Conservation (phyloP, 2,329 filamentous ascomycete genomes). For the Alternaria infectoria region DNA sequence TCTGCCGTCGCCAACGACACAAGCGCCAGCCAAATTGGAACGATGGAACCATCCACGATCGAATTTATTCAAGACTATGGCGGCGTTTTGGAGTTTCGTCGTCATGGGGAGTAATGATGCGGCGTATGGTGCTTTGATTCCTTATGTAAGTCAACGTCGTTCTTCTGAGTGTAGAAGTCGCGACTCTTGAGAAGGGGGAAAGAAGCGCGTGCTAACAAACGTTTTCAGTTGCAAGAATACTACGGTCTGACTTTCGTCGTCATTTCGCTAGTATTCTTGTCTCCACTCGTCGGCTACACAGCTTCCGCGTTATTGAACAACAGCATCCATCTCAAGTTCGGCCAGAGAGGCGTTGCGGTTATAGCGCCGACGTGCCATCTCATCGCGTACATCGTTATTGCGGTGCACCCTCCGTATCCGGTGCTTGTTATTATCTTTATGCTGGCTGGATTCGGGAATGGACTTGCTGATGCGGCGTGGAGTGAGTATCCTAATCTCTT, state of each 20-base stretch:
- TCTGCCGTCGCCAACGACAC: conserved; percentile 55
- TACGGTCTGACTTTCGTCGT: conserved; percentile 67
- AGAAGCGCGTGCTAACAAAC: not conserved
- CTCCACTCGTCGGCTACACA: conserved; percentile 70
- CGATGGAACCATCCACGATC: conserved; percentile 68
- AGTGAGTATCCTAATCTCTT: conserved; percentile 1
- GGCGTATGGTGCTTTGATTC: conserved; percentile 63
- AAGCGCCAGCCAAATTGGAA: conserved; percentile 54
- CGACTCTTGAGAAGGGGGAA: not conserved
- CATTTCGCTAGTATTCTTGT: conserved; percentile 70
- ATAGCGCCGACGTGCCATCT: conserved; percentile 69
- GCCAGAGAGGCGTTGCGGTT: conserved; percentile 74
- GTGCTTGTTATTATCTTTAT: conserved; percentile 69
- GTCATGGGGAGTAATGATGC: conserved; percentile 74
- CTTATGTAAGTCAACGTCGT: conserved; percentile 48
- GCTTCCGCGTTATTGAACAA: conserved; percentile 70
- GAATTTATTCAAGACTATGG: conserved; percentile 65
- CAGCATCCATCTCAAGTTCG: conserved; percentile 66
- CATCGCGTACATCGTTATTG: conserved; percentile 68
- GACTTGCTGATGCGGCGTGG: conserved; percentile 68
- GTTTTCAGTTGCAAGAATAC: conserved; percentile 64
- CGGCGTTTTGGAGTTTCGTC: conserved; percentile 67
- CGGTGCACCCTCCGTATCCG: conserved; percentile 72
- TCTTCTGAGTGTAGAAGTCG: not conserved
- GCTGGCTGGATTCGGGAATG: conserved; percentile 74